Conservation (phyloP, 2,329 filamentous ascomycete species). For the Aspergillus transmontanensis region DNA sequence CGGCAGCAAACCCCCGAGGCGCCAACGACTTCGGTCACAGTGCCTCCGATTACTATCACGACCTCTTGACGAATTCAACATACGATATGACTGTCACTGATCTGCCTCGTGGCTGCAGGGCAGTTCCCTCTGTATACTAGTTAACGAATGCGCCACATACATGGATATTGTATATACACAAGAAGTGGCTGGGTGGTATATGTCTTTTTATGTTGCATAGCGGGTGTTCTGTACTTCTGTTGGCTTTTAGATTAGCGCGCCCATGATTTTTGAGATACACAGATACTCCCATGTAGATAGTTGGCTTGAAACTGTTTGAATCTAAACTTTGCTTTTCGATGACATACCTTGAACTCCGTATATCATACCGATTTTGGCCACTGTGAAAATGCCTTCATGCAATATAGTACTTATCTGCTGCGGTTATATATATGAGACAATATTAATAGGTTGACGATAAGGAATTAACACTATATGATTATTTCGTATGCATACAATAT, state of each 20-base stretch:
- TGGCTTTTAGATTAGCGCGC: not conserved
- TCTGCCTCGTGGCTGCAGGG: not conserved
- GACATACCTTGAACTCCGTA: not conserved
- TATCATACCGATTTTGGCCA: too few relatives aligned
- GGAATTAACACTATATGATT: not conserved
- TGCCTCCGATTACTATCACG: constrained; percentile 45
- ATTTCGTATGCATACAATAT: not conserved
- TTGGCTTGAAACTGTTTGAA: not conserved
- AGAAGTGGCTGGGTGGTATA: not conserved
- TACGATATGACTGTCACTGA: not conserved
- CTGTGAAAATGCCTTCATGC: too few relatives aligned
- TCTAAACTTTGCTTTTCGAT: not conserved
- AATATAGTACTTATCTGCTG: not conserved
- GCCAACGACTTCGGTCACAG: constrained; percentile 26
- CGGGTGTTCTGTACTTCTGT: not conserved
- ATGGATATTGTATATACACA: not conserved
- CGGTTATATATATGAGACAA: not conserved
- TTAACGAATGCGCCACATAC: not conserved
- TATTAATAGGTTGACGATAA: not conserved
- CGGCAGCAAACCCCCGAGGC: constrained; percentile 20
- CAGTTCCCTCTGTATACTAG: not conserved
- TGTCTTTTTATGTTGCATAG: not conserved
- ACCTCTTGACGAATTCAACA: constrained; percentile 25
- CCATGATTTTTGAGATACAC: not conserved
- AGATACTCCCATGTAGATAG: not conserved